These are phyloP conservation scores for Vanderwaltozyma verrucispora DNA, from an alignment of 805 yeast species.

Conservation along the genomic window DNA sequence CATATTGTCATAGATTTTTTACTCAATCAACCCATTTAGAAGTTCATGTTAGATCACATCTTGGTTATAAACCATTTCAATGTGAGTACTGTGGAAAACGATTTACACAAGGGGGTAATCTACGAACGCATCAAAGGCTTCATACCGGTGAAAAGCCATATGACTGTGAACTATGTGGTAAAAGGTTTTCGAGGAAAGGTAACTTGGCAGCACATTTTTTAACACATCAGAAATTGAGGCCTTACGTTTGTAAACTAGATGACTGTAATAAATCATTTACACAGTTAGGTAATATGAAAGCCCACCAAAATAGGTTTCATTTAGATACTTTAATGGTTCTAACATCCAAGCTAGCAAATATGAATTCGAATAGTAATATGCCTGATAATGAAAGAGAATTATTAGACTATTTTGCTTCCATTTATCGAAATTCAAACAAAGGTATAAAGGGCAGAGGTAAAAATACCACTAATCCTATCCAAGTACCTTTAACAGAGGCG, in stretches of 20 bases:
- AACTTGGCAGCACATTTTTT: slow-evolving; percentile 79
- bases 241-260: slow-evolving; percentile 71
- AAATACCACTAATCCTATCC: slow-evolving; percentile 12
- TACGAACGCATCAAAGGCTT: slow-evolving; percentile 72
- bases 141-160: slow-evolving; percentile 94
- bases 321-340: slow-evolving; percentile 54
- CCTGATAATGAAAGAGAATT: slow-evolving; percentile 59
- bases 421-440: slow-evolving; percentile 80
- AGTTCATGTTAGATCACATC: slow-evolving; percentile 79
- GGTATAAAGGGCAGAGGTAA: slow-evolving; percentile 92
- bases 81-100: slow-evolving; percentile 71
- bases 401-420: slow-evolving; percentile 64
- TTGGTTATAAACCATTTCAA: slow-evolving; percentile 75
- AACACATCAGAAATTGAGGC: slow-evolving; percentile 72
- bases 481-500: background rate
- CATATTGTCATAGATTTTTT: slow-evolving; percentile 68
- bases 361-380: slow-evolving; percentile 40
- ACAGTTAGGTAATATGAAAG: slow-evolving; percentile 85
- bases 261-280: slow-evolving; percentile 77
- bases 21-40: slow-evolving; percentile 88
- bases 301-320: slow-evolving; percentile 90
- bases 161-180: slow-evolving; percentile 63
- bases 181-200: slow-evolving; percentile 81
- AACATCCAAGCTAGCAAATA: slow-evolving; percentile 56
- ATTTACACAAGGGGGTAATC: slow-evolving; percentile 85